Percentiles rank a stretch among this genome's conserved stretches.
phyloP scores from a whole-genome alignment of 345 rosid species.

The Reutealis trisperma region DNA sequence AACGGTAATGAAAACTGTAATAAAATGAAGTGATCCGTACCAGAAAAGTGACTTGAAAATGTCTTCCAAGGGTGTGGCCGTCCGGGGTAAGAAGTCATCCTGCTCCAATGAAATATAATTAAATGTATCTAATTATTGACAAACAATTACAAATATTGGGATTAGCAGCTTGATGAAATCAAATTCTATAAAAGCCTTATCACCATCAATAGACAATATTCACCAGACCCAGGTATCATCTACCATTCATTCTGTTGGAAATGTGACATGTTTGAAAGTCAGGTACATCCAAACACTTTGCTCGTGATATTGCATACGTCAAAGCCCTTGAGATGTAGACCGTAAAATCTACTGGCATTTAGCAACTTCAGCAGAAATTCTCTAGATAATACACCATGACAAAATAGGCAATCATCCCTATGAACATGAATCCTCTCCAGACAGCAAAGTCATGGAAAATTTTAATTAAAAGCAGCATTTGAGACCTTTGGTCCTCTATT shows the following conservation, averaged over 20 bases:
- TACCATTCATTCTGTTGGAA: neutral
- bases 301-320: neutral
- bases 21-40: constrained; percentile 34
- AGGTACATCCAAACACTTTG: neutral
- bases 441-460: neutral
- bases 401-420: neutral
- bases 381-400: neutral
- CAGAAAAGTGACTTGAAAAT: constrained; percentile 98
- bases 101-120: constrained; percentile 35
- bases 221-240: neutral
- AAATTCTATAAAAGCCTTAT: neutral
- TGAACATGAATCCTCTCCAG: constrained; percentile 16
- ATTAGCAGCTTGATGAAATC: neutral
- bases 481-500: neutral
- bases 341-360: neutral
- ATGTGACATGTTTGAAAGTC: neutral
- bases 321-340: neutral
- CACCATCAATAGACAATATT: neutral
- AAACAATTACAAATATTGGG: neutral
- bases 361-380: constrained; percentile 3
- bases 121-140: neutral
- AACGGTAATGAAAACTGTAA: neutral
- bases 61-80: constrained; percentile 95
- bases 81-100: constrained; percentile 97
- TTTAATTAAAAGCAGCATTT: neutral